Base-by-base conservation (phyloP, 805 yeast genomes). In the Kodamaea lidongshanica region DNA sequence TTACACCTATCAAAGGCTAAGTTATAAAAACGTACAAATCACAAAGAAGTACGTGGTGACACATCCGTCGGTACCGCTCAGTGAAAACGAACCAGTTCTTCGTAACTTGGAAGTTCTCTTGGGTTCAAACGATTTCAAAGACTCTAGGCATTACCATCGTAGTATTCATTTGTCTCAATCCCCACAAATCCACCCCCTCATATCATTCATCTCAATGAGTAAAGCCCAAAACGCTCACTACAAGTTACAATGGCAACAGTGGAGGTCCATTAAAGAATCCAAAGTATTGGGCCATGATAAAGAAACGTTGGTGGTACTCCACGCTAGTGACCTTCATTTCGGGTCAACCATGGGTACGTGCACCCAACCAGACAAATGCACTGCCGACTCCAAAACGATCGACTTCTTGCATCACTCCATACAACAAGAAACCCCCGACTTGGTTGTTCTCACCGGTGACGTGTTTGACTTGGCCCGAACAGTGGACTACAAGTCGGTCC, bases 391-490 rank as follows among this genome's bases (percentile, higher is more conserved):
- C 21, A 42, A 42, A 24, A 60, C 68, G 1, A 36, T 56, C 23
- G 37, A 47, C 14, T 63, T 63, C 37, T 34, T 64, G 7, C 41
- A 45, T 12, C 23, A 40, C 4, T 38, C 59, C 3, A 37, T 61
- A 12, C 32, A 33, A 2, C 30, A 32, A 6, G 69, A 63, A 35
- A 38, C 33, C 4, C 58, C 64, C 8, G 54, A 61, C 31, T 42
- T 55, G 29, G 48, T 64, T 7, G 50, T 64, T n/a, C 49, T 64
- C 32, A 58, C 62, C 7, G 70, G 70, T 2, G 70, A 64, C 38
- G 40, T 61, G 33, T 44, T 62, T 26, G 66, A 64, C 33, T 34
- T 46, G 21, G 24, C 33, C 23, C 42, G 57, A 6, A 39, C 45
- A 5, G 25, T 35, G 5, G 60, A 57, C 30, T 51, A 45, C 34